phyloP scores from a whole-genome alignment of 768 basidiomycete genomes.

The Artomyces pyxidatus region DNA sequence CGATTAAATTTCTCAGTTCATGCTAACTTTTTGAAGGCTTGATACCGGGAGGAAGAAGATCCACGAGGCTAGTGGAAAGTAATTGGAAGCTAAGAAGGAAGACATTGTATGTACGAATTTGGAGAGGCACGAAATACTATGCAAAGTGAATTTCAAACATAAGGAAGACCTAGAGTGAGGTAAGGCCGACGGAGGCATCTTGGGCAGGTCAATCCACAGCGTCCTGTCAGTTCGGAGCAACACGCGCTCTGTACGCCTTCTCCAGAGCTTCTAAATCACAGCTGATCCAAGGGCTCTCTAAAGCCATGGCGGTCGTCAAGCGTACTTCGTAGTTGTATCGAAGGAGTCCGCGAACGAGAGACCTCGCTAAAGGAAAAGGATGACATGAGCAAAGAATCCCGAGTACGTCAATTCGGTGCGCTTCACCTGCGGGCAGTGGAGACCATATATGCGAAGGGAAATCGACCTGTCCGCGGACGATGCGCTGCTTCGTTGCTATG shows the following conservation, averaged over 20 bases:
- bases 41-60: slow-evolving; percentile 9
- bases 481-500: neutral
- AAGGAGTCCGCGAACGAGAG: slow-evolving; percentile 53
- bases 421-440: slow-evolving; percentile 49
- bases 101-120: no score
- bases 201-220: neutral
- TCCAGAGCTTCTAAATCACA: slow-evolving; percentile 55
- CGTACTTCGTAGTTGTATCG: slow-evolving; percentile 48
- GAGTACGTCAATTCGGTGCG: neutral
- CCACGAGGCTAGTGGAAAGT: neutral
- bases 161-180: neutral
- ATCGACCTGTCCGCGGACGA: slow-evolving; percentile 15
- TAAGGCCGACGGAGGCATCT: neutral
- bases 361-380: slow-evolving; percentile 38
- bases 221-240: slow-evolving; percentile 25
- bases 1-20: slow-evolving; percentile 51
- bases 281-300: slow-evolving; percentile 59
- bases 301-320: slow-evolving; percentile 53
- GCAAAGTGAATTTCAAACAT: neutral
- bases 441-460: slow-evolving; percentile 52
- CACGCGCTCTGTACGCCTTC: slow-evolving; percentile 49
- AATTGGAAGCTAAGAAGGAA: neutral
- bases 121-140: neutral
- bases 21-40: slow-evolving; percentile 79
- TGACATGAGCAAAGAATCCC: neutral